phyloP scores from a whole-genome alignment of 202 grass and related monocot genomes.

The Schoenoplectus tabernaemontani region DNA sequence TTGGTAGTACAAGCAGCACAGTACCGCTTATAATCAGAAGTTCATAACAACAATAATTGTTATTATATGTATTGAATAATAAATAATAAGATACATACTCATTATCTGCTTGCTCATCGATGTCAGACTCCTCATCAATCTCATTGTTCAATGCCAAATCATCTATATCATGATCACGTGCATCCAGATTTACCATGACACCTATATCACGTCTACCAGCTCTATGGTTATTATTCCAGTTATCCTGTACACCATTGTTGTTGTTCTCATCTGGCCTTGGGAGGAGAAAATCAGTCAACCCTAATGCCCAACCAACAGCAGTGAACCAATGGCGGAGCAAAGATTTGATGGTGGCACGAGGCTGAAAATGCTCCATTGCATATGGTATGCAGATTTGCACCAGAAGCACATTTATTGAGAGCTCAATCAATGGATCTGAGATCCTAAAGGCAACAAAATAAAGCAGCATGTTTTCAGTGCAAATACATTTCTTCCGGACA shows the following conservation, averaged over 20 bases:
- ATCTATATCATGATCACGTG: slow-evolving; percentile 40
- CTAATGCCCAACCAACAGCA: slow-evolving; percentile 76
- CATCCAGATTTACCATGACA: slow-evolving; percentile 41
- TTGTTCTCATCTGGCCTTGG: slow-evolving; percentile 76
- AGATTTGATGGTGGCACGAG: slow-evolving; percentile 75
- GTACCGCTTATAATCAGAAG: not conserved
- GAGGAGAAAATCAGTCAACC: slow-evolving; percentile 80
- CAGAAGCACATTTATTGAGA: slow-evolving; percentile 81
- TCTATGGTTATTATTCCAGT: slow-evolving; percentile 56
- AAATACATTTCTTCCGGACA: not conserved
- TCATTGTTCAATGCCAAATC: slow-evolving; percentile 52
- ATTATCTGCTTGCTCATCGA: slow-evolving; percentile 71
- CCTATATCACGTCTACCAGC: slow-evolving; percentile 60
- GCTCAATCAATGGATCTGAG: slow-evolving; percentile 91
- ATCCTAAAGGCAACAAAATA: slow-evolving; percentile 46
- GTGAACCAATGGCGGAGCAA: slow-evolving; percentile 87
- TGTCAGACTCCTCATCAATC: slow-evolving; percentile 64
- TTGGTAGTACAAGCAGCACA: not conserved
- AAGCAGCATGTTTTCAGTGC: not conserved
- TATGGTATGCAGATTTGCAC: slow-evolving; percentile 98
- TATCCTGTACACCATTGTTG: slow-evolving; percentile 62
- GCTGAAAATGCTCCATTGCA: slow-evolving; percentile 97
- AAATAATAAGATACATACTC: slow-evolving; percentile 54
- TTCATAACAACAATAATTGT: not conserved
- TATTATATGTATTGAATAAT: not conserved